Conservation (phyloP, 2,329 filamentous ascomycete genomes). For the Aspergillus alliaceus region DNA sequence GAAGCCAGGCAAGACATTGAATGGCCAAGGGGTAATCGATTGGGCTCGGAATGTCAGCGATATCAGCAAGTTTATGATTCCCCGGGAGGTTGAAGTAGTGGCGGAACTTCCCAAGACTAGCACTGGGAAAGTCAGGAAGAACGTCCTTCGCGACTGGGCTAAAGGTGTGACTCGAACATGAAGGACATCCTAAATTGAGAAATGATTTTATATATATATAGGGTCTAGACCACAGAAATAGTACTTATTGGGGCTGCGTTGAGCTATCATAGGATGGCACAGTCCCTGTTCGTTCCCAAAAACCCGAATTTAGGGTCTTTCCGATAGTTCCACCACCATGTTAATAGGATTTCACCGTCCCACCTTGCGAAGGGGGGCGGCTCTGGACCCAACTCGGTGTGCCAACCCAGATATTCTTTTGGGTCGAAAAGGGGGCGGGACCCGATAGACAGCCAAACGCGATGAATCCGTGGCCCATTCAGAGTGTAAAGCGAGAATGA, state of each 20-base stretch:
- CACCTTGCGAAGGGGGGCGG: conserved; percentile 3
- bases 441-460: neutral
- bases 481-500: neutral
- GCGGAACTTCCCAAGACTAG: conserved; percentile 90
- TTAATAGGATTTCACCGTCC: neutral
- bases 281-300: neutral
- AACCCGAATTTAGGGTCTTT: neutral
- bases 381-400: neutral
- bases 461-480: neutral
- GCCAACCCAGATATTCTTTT: neutral
- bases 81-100: conserved; percentile 73
- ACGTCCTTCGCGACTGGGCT: conserved; percentile 83
- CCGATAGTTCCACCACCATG: neutral
- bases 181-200: neutral
- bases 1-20: conserved; percentile 63
- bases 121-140: conserved; percentile 97
- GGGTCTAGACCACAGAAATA: neutral
- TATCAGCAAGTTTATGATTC: conserved; percentile 90
- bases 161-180: conserved; percentile 44
- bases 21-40: conserved; percentile 69
- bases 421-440: neutral
- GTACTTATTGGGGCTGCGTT: neutral
- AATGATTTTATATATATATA: neutral
- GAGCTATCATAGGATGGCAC: neutral
- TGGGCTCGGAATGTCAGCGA: conserved; percentile 81